Percentiles rank a stretch among this genome's conserved stretches.
phyloP scores from a whole-genome alignment of 306 rosid genomes.

The Cucurbita moschata region DNA sequence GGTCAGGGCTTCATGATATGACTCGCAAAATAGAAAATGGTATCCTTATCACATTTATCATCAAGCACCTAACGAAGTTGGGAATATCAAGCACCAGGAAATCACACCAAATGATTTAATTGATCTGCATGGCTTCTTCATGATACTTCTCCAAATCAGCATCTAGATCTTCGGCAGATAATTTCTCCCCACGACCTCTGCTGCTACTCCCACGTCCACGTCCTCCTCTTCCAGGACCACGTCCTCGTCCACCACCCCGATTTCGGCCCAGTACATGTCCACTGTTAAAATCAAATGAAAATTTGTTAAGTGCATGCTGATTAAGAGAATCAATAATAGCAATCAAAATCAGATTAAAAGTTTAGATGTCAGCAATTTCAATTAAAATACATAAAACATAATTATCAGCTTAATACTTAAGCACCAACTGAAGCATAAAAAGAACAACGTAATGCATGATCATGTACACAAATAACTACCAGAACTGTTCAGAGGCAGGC shows the following conservation, averaged over 20 bases:
- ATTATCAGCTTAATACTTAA: neutral
- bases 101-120: slow-evolving; percentile 33
- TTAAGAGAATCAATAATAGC: neutral
- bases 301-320: neutral
- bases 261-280: slow-evolving; percentile 48
- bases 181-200: slow-evolving; percentile 51
- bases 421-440: neutral
- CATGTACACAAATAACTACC: neutral
- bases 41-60: neutral
- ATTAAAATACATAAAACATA: neutral
- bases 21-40: neutral
- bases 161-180: slow-evolving; percentile 90
- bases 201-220: slow-evolving; percentile 42
- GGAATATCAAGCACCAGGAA: slow-evolving; percentile 12
- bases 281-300: slow-evolving; percentile 25
- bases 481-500: neutral
- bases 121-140: slow-evolving; percentile 63
- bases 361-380: neutral
- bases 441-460: neutral
- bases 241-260: slow-evolving; percentile 40
- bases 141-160: slow-evolving; percentile 95
- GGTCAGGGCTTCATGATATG: slow-evolving; percentile 1
- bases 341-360: neutral
- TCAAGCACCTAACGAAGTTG: neutral
- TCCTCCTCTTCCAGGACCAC: slow-evolving; percentile 19